These are phyloP conservation scores for Anacardium occidentale DNA, from an alignment of 345 rosid species.

Conservation along the genomic window DNA sequence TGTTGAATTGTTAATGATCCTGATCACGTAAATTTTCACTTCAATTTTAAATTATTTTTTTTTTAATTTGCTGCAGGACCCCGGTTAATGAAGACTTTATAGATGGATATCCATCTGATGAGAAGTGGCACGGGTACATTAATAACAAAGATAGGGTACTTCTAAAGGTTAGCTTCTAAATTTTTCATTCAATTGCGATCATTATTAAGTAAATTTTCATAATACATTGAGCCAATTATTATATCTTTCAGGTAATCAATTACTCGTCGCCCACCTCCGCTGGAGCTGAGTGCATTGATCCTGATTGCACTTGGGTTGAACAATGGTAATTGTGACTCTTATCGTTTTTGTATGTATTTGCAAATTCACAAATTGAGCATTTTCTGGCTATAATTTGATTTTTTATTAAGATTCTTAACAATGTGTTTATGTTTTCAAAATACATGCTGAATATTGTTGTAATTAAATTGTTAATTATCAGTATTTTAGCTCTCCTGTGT, in stretches of 20 bases:
- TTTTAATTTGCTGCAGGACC: constrained; percentile 40
- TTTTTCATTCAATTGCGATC: not conserved
- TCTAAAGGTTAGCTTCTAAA: constrained; percentile 53
- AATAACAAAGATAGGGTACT: constrained; percentile 87
- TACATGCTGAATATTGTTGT: not conserved
- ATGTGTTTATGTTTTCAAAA: not conserved
- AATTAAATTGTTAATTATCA: not conserved
- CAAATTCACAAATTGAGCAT: constrained; percentile 12
- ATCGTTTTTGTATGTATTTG: constrained; percentile 8
- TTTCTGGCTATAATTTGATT: not conserved
- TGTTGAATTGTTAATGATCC: not conserved
- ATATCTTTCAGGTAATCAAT: constrained; percentile 55
- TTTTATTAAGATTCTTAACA: not conserved
- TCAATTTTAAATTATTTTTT: not conserved
- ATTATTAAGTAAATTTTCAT: not conserved
- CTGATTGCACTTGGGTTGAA: constrained; percentile 82
- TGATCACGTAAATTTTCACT: not conserved
- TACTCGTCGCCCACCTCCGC: constrained; percentile 82
- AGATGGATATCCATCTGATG: constrained; percentile 86
- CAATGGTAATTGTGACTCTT: constrained; percentile 61
- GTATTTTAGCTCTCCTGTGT: not conserved
- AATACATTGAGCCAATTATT: not conserved
- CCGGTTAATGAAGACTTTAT: constrained; percentile 64
- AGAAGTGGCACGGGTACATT: constrained; percentile 95
- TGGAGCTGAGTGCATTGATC: constrained; percentile 85